phyloP scores from a whole-genome alignment of 805 yeast genomes.

The Yarrowia osloensis region DNA sequence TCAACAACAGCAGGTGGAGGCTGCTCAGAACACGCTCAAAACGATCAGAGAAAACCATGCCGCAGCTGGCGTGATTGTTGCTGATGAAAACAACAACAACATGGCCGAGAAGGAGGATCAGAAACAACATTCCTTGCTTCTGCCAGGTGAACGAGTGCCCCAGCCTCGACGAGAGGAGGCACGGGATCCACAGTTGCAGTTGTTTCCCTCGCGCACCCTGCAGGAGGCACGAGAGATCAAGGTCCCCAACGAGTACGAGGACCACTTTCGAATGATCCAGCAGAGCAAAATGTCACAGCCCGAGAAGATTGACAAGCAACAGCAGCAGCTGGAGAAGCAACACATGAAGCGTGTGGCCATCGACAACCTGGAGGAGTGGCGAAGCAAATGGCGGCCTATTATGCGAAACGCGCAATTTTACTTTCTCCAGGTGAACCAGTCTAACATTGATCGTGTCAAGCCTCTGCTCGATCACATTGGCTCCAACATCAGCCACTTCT shows the following conservation, averaged over 20 bases:
- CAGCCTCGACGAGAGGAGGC: neutral
- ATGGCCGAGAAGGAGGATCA: neutral
- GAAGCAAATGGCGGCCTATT: conserved; percentile 26
- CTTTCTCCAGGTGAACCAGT: conserved; percentile 13
- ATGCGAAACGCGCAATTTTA: conserved; percentile 22
- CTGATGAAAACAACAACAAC: neutral
- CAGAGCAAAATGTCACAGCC: conserved; percentile 18
- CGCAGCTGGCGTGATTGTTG: neutral
- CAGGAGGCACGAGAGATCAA: conserved; percentile 3
- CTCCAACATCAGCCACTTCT: conserved; percentile 15
- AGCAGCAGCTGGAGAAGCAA: conserved; percentile 1
- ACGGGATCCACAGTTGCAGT: conserved; percentile 1
- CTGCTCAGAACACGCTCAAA: conserved; percentile 4
- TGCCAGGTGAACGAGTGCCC: neutral
- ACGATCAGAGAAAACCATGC: conserved; percentile 1
- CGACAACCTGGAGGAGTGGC: conserved; percentile 21
- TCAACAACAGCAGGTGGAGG: conserved; percentile 11
- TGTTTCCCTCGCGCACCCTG: neutral
- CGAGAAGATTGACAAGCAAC: neutral
- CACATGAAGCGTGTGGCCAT: conserved; percentile 12
- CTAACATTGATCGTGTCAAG: conserved; percentile 19
- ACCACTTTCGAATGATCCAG: conserved; percentile 19
- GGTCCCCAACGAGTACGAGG: conserved; percentile 24
- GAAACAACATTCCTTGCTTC: conserved; percentile 1
- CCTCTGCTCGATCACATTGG: conserved; percentile 26